Percentiles rank a stretch among this genome's conserved stretches.
phyloP scores from a whole-genome alignment of 2,329 filamentous ascomycete species.

The Trichoderma polysporum region DNA sequence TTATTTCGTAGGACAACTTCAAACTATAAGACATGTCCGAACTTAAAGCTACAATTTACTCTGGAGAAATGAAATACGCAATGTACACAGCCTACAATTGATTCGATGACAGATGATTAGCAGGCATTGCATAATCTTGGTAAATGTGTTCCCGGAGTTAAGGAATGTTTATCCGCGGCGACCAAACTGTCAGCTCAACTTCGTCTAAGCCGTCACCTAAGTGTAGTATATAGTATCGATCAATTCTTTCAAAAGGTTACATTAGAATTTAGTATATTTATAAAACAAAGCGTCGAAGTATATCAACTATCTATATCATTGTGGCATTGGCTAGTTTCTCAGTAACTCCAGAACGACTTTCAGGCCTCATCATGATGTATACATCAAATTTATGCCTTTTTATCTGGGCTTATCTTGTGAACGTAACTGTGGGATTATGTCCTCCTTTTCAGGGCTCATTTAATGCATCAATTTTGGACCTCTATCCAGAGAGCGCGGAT shows the following conservation, averaged over 20 bases:
- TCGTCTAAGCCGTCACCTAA: neutral
- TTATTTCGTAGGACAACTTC: neutral
- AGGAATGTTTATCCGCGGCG: neutral
- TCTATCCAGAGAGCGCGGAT: neutral
- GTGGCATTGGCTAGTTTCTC: neutral
- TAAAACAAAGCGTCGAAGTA: neutral
- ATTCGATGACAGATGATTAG: slow-evolving; percentile 1
- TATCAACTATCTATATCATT: neutral
- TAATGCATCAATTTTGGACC: neutral
- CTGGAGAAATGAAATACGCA: neutral
- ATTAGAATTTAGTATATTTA: neutral
- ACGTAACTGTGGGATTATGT: neutral
- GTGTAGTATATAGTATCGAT: neutral
- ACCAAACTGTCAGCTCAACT: neutral
- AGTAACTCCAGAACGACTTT: neutral
- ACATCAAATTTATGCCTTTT: neutral
- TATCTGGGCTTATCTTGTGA: neutral
- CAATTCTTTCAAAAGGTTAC: neutral
- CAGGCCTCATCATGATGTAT: neutral
- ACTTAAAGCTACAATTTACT: neutral
- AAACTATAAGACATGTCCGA: neutral
- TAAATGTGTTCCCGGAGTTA: neutral
- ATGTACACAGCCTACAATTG: neutral
- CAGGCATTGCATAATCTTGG: neutral
- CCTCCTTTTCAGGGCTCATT: neutral